These are phyloP conservation scores for Aspergillus tamarii DNA, from an alignment of 2,329 filamentous ascomycete species.

Conservation along the genomic window DNA sequence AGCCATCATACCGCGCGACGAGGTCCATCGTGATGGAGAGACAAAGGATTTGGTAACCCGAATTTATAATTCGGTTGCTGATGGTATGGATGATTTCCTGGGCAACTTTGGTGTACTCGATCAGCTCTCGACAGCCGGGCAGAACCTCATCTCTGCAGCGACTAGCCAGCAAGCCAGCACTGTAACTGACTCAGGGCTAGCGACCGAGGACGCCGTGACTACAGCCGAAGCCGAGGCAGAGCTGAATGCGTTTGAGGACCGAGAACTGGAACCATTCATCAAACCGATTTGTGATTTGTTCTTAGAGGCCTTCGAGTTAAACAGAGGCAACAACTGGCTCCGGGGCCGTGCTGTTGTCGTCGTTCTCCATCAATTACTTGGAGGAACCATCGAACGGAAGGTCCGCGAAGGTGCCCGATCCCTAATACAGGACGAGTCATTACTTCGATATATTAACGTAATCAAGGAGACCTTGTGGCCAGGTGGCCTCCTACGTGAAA, in stretches of 20 bases:
- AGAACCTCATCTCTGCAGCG: constrained; percentile 69
- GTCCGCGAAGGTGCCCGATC: constrained; percentile 80
- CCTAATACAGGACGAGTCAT: constrained; percentile 74
- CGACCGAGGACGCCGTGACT: constrained; percentile 53
- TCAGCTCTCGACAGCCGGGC: constrained; percentile 87
- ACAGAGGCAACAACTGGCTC: constrained; percentile 95
- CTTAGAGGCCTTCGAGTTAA: constrained; percentile 91
- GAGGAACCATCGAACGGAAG: constrained; percentile 94
- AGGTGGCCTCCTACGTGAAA: constrained; percentile 50
- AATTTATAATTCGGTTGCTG: constrained; percentile 93
- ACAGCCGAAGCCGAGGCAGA: constrained; percentile 86
- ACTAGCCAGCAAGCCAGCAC: constrained; percentile 55
- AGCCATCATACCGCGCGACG: constrained; percentile 71
- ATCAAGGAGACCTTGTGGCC: constrained; percentile 84
- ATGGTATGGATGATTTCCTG: constrained; percentile 97
- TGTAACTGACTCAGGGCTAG: constrained; percentile 50
- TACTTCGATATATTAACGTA: constrained; percentile 74
- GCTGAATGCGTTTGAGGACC: constrained; percentile 87
- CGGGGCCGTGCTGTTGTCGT: constrained; percentile 94
- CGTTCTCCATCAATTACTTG: constrained; percentile 91
- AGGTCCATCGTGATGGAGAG: constrained; percentile 66
- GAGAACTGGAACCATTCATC: constrained; percentile 90
- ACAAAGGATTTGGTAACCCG: constrained; percentile 83
- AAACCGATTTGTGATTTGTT: constrained; percentile 99
- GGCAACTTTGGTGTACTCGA: constrained; percentile 95